Conservation (phyloP, 495 filamentous ascomycete species). For the Neurospora pannonica region DNA sequence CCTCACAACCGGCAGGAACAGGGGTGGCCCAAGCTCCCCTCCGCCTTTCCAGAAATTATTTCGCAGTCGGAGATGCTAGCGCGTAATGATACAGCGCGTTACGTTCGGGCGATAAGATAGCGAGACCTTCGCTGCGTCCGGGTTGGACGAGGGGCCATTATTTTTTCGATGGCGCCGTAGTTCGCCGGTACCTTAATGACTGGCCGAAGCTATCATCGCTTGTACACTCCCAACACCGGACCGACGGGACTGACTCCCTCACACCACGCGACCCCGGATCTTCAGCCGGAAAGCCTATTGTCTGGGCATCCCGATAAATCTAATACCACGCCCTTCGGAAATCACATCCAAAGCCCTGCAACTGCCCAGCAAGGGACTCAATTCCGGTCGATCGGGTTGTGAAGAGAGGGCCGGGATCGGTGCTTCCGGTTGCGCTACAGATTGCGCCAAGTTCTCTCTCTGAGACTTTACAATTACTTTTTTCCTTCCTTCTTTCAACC, state of each 20-base stretch:
- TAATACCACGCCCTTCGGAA: neutral
- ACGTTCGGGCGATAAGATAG: neutral
- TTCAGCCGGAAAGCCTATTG: neutral
- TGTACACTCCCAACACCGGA: neutral
- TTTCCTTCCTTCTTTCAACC: neutral
- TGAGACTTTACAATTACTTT: neutral
- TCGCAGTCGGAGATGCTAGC: neutral
- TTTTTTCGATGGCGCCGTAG: neutral
- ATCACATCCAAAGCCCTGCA: neutral
- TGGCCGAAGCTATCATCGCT: neutral
- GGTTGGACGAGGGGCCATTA: neutral
- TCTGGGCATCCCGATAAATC: neutral
- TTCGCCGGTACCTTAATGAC: neutral
- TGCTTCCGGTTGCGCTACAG: neutral
- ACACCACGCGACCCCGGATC: neutral
- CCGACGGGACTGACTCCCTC: neutral
- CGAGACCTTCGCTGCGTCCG: neutral
- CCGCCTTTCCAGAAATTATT: neutral
- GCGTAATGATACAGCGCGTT: neutral
- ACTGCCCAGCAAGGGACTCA: neutral
- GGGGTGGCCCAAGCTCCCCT: conserved; percentile 3
- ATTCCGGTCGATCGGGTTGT: neutral
- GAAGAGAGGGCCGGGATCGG: neutral
- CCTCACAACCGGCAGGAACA: neutral
- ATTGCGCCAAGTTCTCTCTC: neutral